Conservation (phyloP, 495 filamentous ascomycete genomes). For the Aspergillus ostianus region DNA sequence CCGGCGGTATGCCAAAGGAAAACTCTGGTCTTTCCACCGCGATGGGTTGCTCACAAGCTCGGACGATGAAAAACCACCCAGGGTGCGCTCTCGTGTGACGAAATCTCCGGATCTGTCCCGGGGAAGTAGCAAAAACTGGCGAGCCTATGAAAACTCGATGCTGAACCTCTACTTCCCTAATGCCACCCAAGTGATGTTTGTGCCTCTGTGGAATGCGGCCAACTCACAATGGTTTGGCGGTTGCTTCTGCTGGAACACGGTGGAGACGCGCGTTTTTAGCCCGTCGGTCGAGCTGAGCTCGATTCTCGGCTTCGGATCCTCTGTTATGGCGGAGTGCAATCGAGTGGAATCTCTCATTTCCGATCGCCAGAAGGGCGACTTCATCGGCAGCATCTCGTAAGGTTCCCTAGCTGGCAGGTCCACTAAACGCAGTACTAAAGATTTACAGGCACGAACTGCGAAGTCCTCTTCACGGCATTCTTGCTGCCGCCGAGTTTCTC, state of each 20-base stretch:
- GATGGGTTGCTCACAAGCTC: constrained; percentile 44
- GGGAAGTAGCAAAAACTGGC: constrained; percentile 37
- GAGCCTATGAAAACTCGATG: constrained; percentile 39
- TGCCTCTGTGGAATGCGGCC: constrained; percentile 69
- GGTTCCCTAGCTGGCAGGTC: constrained; percentile 31
- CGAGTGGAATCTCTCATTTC: constrained; percentile 58
- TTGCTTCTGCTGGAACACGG: constrained; percentile 60
- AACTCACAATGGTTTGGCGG: constrained; percentile 68
- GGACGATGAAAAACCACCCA: constrained; percentile 32
- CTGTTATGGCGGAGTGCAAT: constrained; percentile 66
- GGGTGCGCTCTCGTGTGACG: constrained; percentile 13
- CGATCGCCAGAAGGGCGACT: constrained; percentile 66
- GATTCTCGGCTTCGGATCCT: constrained; percentile 63
- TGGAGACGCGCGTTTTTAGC: constrained; percentile 42
- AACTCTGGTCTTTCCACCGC: constrained; percentile 64
- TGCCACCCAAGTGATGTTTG: constrained; percentile 45
- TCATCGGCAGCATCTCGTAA: constrained; percentile 70
- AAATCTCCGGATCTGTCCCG: constrained; percentile 34
- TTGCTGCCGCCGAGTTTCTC: constrained; percentile 68
- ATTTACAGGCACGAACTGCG: constrained; percentile 67
- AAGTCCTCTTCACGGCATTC: constrained; percentile 73
- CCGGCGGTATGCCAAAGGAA: constrained; percentile 59
- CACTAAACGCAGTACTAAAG: constrained; percentile 12
- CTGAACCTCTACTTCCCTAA: constrained; percentile 48
- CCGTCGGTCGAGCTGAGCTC: constrained; percentile 46